Evolutionary conservation across 768 basidiomycete genomes (phyloP), one percentile per base, ranked within the genome.

Genomic region (Stropharia rugosoannulata): DNA sequence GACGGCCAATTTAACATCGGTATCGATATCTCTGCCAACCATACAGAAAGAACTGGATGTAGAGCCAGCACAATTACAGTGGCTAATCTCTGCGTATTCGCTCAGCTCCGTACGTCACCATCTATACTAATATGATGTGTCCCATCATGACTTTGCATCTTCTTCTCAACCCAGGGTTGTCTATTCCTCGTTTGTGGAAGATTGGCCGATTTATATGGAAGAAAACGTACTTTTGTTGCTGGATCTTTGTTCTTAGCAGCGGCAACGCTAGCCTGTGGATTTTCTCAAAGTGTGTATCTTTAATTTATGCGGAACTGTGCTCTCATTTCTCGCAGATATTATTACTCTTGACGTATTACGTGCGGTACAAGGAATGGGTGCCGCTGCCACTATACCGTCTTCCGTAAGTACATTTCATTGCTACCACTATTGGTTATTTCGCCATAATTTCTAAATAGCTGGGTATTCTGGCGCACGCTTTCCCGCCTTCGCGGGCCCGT

Each of bases 381-480:
- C 22, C 22, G 22, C 22, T 22, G 22, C 22, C 22, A 22, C 22
- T 22, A 22, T 22, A 22, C 22, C 22, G 22, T 1, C 22, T 22
- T 22, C 22, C 1, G 22, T 22, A 22, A 22, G 22, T 22, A 18
- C 19, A 25, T 9, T 45, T 45, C 13, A 16, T 25, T 22, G 19
- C 43, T 45, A 18, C 19, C 43, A 45, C 16, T 38, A 45, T 19
- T 42, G 38, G 7, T 18, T 55, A 29, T 42, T 50, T 29, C 37
- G 10, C 12, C 47, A 9, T 27, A 10, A 29, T 36, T 45, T 19
- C n/a, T 37, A 9, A 45, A 38, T 58, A 91, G 84, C 67, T 94
- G 1, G 93, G 94, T 1, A 94, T 92, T 55, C 78, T 96, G 35
- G 93, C 94, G 0, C 80, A 87, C 46, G 74, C 85, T 0, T 96